These are phyloP conservation scores for Oenanthe sinensis DNA, from an alignment of 129 eudicot genomes.

Conservation along the genomic window DNA sequence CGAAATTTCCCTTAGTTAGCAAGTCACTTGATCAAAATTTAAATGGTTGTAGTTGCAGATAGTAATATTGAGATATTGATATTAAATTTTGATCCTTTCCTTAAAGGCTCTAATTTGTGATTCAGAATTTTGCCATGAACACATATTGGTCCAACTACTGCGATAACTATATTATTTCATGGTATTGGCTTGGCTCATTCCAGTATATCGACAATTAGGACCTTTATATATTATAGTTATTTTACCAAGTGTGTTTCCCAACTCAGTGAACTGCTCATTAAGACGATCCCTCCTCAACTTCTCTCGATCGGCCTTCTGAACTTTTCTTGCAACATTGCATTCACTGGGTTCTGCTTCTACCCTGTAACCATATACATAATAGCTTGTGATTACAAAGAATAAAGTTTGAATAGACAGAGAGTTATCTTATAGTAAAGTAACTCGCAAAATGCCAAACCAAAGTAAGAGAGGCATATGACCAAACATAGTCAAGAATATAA, in stretches of 20 bases:
- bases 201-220: not conserved
- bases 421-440: not conserved
- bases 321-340: constrained; percentile 56
- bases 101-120: no score
- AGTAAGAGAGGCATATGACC: not conserved
- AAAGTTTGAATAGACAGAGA: no score
- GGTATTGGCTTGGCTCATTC: not conserved
- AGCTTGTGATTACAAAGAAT: no score
- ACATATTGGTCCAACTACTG: not conserved
- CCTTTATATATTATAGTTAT: not conserved
- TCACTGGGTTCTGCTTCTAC: constrained; percentile 55
- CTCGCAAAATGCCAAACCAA: not conserved
- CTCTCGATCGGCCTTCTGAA: constrained; percentile 94
- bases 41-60: not conserved
- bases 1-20: not conserved
- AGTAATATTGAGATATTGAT: not conserved
- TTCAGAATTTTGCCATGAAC: not conserved
- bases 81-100: not conserved
- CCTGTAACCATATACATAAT: constrained; percentile 33
- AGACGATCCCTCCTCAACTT: constrained; percentile 83
- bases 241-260: constrained; percentile 81
- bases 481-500: not conserved
- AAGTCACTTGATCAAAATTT: not conserved
- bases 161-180: not conserved
- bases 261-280: constrained; percentile 79